These are phyloP conservation scores for Apiospora hydei DNA, from an alignment of 2,329 filamentous ascomycete genomes.

Conservation along the genomic window DNA sequence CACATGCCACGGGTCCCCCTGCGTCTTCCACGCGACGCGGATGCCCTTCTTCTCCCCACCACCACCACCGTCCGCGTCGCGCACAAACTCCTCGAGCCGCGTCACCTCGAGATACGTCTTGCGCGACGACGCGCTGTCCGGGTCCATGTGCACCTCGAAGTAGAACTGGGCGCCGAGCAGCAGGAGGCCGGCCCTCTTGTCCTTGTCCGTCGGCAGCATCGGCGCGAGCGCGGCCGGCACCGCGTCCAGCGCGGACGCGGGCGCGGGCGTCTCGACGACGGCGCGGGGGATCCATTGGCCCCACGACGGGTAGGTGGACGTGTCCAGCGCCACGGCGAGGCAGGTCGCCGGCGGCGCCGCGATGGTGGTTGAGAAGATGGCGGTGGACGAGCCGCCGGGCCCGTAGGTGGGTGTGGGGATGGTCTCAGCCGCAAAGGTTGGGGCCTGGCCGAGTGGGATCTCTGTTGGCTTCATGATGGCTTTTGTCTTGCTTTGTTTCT, in stretches of 20 bases:
- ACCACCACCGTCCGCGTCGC: constrained; percentile 27
- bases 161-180: constrained; percentile 42
- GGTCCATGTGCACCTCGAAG: constrained; percentile 45
- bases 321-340: constrained; percentile 41
- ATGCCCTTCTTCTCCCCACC: constrained; percentile 38
- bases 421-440: constrained; percentile 30
- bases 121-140: constrained; percentile 31
- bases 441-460: constrained; percentile 31
- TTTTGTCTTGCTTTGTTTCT: constrained; percentile 7
- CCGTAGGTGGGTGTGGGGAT: constrained; percentile 43
- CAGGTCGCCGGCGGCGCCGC: constrained; percentile 42
- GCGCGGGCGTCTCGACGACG: constrained; percentile 35
- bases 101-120: constrained; percentile 38
- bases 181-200: constrained; percentile 30
- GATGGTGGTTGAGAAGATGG: constrained; percentile 44
- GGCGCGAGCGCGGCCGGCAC: constrained; percentile 31
- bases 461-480: constrained; percentile 26
- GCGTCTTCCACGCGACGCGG: constrained; percentile 49
- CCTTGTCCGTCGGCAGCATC: constrained; percentile 20
- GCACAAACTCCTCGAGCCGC: constrained; percentile 43
- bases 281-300: constrained; percentile 44
- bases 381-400: constrained; percentile 37
- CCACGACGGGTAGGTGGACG: constrained; percentile 45
- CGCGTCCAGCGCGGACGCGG: constrained; percentile 19
- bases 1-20: constrained; percentile 43